These are phyloP conservation scores for Vigna radiata DNA, from an alignment of 306 rosid genomes.

Conservation along the genomic window DNA sequence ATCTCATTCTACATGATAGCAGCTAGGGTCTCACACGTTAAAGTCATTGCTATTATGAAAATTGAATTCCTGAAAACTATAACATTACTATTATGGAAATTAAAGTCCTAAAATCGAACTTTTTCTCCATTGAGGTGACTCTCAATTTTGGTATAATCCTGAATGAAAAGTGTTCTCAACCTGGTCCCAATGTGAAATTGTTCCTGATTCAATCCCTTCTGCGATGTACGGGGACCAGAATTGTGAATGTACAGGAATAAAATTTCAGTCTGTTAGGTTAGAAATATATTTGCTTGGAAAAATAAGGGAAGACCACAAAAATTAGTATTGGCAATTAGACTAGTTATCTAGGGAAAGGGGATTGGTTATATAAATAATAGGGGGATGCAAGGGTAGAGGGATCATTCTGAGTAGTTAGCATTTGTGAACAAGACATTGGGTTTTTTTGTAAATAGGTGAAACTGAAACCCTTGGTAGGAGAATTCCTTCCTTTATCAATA, in stretches of 20 bases:
- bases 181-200: not conserved
- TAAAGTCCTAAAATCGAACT: not conserved
- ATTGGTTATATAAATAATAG: not conserved
- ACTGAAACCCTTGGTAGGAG: not conserved
- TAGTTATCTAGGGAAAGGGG: not conserved
- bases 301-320: not conserved
- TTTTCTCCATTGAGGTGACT: not conserved
- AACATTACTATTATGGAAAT: not conserved
- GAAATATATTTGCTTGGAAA: not conserved
- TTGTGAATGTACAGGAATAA: not conserved
- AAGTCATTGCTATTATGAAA: not conserved
- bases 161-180: not conserved
- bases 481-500: not conserved
- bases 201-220: not conserved
- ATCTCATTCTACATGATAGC: slow-evolving; percentile 16
- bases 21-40: slow-evolving; percentile 15
- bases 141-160: not conserved
- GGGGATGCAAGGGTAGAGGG: not conserved
- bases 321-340: not conserved
- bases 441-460: not conserved
- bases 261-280: not conserved
- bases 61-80: too few relatives aligned
- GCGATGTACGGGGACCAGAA: not conserved
- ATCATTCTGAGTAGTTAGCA: not conserved
- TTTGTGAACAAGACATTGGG: not conserved